These are phyloP conservation scores for Fusarium anguioides DNA, from an alignment of 2,329 filamentous ascomycete species.

Conservation along the genomic window DNA sequence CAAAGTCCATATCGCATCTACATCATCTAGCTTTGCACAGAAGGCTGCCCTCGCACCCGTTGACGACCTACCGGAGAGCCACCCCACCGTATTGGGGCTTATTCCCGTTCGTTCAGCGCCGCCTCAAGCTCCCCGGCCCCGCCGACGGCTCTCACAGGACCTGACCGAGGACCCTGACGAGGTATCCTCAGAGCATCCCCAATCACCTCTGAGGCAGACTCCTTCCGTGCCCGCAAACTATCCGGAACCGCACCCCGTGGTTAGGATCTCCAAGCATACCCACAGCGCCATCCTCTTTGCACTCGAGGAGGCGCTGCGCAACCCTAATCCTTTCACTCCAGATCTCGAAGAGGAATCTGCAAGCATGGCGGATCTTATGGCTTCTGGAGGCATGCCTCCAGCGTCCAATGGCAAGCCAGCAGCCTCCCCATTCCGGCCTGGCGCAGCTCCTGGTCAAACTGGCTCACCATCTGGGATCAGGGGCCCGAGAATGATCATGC, in stretches of 20 bases:
- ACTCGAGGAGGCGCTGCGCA: slow-evolving; percentile 88
- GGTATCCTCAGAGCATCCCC: slow-evolving; percentile 50
- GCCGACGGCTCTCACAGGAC: slow-evolving; percentile 59
- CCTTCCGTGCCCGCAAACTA: slow-evolving; percentile 48
- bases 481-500: slow-evolving; percentile 92
- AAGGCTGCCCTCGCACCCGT: slow-evolving; percentile 46
- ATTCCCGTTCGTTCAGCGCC: slow-evolving; percentile 55
- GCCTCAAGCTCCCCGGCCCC: slow-evolving; percentile 48
- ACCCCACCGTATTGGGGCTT: slow-evolving; percentile 44
- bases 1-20: slow-evolving; percentile 59
- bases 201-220: slow-evolving; percentile 42
- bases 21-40: slow-evolving; percentile 61
- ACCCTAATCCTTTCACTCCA: slow-evolving; percentile 83
- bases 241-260: slow-evolving; percentile 58
- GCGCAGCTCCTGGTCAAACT: slow-evolving; percentile 62
- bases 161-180: slow-evolving; percentile 59
- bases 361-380: slow-evolving; percentile 85
- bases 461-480: slow-evolving; percentile 75
- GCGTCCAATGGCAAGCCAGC: slow-evolving; percentile 66
- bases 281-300: slow-evolving; percentile 92
- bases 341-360: slow-evolving; percentile 90
- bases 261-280: slow-evolving; percentile 83
- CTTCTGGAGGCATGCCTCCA: slow-evolving; percentile 65
- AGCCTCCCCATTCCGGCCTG: slow-evolving; percentile 57
- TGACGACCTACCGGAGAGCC: slow-evolving; percentile 39